Base-by-base conservation (phyloP, 192 early-diverging fungal species). In the Gaertneriomyces sp. region DNA sequence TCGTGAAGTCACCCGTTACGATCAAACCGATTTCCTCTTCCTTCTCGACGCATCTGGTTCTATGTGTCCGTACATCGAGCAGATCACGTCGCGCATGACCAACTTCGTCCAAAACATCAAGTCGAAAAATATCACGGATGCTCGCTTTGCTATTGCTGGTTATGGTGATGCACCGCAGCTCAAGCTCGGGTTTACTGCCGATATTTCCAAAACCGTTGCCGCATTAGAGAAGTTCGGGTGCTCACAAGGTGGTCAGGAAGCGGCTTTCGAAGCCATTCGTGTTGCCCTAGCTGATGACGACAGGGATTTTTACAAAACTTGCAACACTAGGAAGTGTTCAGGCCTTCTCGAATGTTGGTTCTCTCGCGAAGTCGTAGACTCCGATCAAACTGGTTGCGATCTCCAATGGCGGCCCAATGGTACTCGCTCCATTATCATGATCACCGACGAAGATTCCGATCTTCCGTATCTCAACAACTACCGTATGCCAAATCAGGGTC, bases 401-500 rank as follows among this genome's bases (percentile, higher is more conserved):
- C 19, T 77, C 6, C 54, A 11, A 0, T 77, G 75, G 75, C 42
- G 72, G 40, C 7, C 47, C 40, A 56, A 45, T 17, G 57, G 59
- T 5, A 53, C 69, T 1, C 49, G 56, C 20, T 61, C 69, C 14
- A 74, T 77, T 45, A 71, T 77, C 45, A 45, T 77, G 53, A 66
- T 66, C n/a, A 77, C 76, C 20, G 76, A 77, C 46, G 76, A 77
- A 50, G 76, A 77, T 52, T 68, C 64, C 17, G 76, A 77, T 42
- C 43, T 77, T 11, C 76, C 76, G 0, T 51, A 42, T 5, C 20
- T 39, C 10, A 42, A 43, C 40, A 61, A 61, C 1, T 70, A 73
- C 59, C 59, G 51, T 16, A 47, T 69, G 60, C 20, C 64, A 19
- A 59, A 59, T 17, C 71, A 64, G 46, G 11, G 59, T 17, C 39